A percentile compares a stretch with the other conserved stretches of the same genome.
Conservation (phyloP, 2,329 filamentous ascomycete species). For the Sarocladium kiliense region DNA sequence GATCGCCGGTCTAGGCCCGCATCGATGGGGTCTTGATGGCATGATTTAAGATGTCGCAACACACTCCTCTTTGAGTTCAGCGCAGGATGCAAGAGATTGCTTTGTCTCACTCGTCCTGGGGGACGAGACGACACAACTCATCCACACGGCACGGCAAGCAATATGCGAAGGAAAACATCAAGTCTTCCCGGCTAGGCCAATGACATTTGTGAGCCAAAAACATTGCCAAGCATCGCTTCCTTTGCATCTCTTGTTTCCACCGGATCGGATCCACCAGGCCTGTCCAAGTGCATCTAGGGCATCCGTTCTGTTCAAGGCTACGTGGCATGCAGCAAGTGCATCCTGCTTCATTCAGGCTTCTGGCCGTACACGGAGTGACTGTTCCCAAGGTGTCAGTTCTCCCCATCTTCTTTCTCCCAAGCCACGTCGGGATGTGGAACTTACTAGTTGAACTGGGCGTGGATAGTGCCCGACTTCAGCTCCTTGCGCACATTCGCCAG, state of each 20-base stretch:
- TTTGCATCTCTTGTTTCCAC: too few relatives aligned
- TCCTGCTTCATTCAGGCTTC: conserved; percentile 9
- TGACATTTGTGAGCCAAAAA: too few relatives aligned
- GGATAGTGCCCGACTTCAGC: conserved; percentile 20
- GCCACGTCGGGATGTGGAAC: conserved; percentile 3
- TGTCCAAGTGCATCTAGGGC: too few relatives aligned
- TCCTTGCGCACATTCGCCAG: conserved; percentile 23
- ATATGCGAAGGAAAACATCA: too few relatives aligned
- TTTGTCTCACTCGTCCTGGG: neutral
- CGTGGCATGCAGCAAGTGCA: too few relatives aligned
- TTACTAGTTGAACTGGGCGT: conserved; percentile 20
- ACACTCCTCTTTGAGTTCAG: neutral
- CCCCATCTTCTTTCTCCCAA: too few relatives aligned
- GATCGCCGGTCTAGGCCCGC: neutral
- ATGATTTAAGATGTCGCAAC: neutral
- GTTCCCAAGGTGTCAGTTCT: neutral
- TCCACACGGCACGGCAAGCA: too few relatives aligned
- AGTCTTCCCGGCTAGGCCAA: too few relatives aligned
- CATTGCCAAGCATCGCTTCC: too few relatives aligned
- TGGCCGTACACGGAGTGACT: conserved; percentile 17
- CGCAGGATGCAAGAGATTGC: neutral
- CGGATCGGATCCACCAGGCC: too few relatives aligned
- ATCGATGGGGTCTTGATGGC: neutral
- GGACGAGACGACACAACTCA: too few relatives aligned
- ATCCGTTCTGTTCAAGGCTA: too few relatives aligned